Evolutionary conservation across 2,329 filamentous ascomycete genomes (phyloP), one percentile per base, ranked within the genome.

Genomic region (Clonostachys chloroleuca): DNA sequence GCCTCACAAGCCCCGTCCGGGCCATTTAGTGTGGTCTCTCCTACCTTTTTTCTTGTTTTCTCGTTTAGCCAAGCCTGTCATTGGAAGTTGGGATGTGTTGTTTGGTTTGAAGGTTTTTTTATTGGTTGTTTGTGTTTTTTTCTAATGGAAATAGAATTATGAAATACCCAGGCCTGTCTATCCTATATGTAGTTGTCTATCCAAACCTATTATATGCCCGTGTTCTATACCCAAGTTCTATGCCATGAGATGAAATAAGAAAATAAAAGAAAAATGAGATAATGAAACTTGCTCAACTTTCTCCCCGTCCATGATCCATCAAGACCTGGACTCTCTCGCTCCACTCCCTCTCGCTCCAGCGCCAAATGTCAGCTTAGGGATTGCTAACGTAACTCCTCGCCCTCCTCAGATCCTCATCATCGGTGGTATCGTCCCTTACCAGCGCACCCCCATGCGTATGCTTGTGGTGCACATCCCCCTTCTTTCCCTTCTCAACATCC

Each of bases 351-450:
- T 30, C 24, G 2, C 24, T 30, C 8, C 24, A 30, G 10, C 9
- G 3, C 24, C 24, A 4, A 30, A 30, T 10, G 24, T 30, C 24
- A 30, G 24, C 36, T 18, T 53, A 74, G 46, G 72, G 72, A 52
- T 73, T 74, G 55, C 67, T 71, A 36, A 73, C 71, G 44, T 75
- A 75, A 55, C 70, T 73, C 56, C 62, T 62, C 24, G 71, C 72
- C 47, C 69, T 60, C 44, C 66, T 60, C 53, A 74, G 50, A 49
- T 73, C 72, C 47, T 67, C 62, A 17, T 68, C 65, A 16, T 55
- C 52, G 5, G 65, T 59, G 4, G 47, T 45, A 40, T 66, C 52
- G n/a, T 68, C 62, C 12, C 61, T 50, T 24, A 64, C 47, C 14
- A 59, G 49, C 17, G 59, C 60, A 1, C 50, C 54, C 14, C 52